These are phyloP conservation scores for Schwanniomyces sp. DNA, from an alignment of 805 yeast genomes.

Conservation along the genomic window DNA sequence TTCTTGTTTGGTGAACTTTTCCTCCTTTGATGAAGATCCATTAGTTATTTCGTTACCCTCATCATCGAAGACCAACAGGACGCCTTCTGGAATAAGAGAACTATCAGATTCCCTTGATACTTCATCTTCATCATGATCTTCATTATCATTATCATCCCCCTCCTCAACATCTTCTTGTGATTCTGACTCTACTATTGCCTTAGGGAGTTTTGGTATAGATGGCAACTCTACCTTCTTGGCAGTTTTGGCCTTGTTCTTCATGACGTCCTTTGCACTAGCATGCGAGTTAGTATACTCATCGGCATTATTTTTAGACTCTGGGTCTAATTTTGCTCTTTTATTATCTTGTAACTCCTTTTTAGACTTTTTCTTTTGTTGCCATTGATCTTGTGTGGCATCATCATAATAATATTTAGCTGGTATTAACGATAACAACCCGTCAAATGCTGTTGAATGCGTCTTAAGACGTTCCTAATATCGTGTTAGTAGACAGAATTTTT, in stretches of 20 bases:
- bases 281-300: conserved; percentile 42
- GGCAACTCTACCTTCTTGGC: conserved; percentile 53
- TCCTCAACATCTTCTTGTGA: conserved; percentile 25
- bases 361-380: conserved; percentile 80
- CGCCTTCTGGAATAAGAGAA: conserved; percentile 10
- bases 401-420: conserved; percentile 95
- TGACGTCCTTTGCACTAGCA: conserved; percentile 60
- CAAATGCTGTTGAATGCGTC: conserved; percentile 78
- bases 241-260: conserved; percentile 50
- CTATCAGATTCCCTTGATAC: conserved; percentile 13
- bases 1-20: conserved; percentile 6
- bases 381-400: conserved; percentile 84
- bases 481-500: conserved; percentile 18
- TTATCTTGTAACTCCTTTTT: conserved; percentile 61
- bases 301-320: conserved; percentile 46
- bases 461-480: conserved; percentile 64
- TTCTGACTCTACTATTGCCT: conserved; percentile 12
- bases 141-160: conserved; percentile 13
- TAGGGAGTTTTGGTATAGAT: conserved; percentile 29
- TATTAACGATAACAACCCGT: conserved; percentile 83
- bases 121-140: conserved; percentile 25
- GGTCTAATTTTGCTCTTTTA: conserved; percentile 75
- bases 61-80: conserved; percentile 63
- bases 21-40: not conserved
- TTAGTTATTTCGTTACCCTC: conserved; percentile 38